Evolutionary conservation across 2,329 filamentous ascomycete species (phyloP).

Genomic region (Colletotrichum phormii): DNA sequence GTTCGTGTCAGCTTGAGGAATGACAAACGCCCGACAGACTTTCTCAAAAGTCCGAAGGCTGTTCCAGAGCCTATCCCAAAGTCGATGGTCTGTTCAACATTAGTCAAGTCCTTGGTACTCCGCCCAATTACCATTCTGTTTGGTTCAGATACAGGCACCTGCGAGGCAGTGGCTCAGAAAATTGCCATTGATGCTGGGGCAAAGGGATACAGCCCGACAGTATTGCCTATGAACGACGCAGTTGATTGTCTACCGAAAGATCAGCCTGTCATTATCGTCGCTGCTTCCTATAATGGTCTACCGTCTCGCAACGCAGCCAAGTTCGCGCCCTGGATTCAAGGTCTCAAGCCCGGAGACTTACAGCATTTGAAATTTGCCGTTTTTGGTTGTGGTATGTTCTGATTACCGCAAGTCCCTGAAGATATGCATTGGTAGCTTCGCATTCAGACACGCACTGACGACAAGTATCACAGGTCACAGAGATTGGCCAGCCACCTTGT

Average conservation of each 20-base stretch:
- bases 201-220: constrained; percentile 64
- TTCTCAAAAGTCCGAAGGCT: no score
- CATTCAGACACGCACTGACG: constrained; percentile 72
- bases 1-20: no score
- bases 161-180: constrained; percentile 66
- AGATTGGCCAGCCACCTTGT: no score
- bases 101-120: no score
- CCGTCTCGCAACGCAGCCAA: constrained; percentile 75
- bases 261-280: constrained; percentile 71
- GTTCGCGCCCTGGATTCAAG: constrained; percentile 73
- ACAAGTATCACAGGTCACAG: no score
- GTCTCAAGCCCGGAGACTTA: constrained; percentile 44
- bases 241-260: constrained; percentile 65
- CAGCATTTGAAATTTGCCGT: constrained; percentile 69
- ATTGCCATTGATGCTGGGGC: constrained; percentile 65
- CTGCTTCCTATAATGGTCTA: constrained; percentile 76
- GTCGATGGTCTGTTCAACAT: no score
- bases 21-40: no score
- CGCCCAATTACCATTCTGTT: no score
- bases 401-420: no score
- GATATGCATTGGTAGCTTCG: constrained; percentile 71
- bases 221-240: constrained; percentile 68
- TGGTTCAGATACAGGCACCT: no score
- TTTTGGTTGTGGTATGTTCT: constrained; percentile 67
- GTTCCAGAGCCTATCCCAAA: no score